Base-by-base conservation (phyloP, 2,329 filamentous ascomycete species). In the Lizonia empirigonia region DNA sequence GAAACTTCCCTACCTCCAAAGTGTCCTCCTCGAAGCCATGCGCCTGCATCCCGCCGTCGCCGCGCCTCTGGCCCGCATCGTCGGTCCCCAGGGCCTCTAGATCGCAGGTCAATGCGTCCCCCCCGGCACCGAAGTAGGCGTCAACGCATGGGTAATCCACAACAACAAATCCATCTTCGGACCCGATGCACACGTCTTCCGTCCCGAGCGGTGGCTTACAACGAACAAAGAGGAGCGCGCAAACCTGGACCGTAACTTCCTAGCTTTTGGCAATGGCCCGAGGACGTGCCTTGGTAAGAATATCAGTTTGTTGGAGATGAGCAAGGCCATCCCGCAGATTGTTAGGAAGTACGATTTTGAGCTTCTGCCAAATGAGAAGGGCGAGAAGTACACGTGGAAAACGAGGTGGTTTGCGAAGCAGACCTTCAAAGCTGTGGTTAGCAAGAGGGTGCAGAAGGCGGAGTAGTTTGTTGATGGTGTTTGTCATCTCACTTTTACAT, bases 101-200 rank as follows among this genome's bases (percentile, higher is more conserved):
- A 34, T 68, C 48, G 70, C 70, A 1, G 70, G 72, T 33, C 71
- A 65, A 7, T 74, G 70, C 48, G 76, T 80, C 44, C 73, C 78
- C 0, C 69, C 69, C 0, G 73, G 74, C 9, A 77, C 76, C 0
- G 65, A 73, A 7, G 71, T 80, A 4, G 77, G 77, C 7, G 66
- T 77, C 27, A 79, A 77, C 41, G 62, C 76, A 1, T 79, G 76
- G 76, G 76, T 76, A 0, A 47, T 77, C 0, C 76, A 80, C 39
- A 60, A 67, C 29, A 69, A 78, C 39, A 56, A 57, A 1, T 53
- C 64, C 1, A 63, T 80, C n/a, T 81, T 75, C 42, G 70, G 71
- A 0, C 34, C 48, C 0, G 70, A 77, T 48, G 69, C 74, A 0
- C 64, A 73, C 2, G 54, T 65, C 0, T 80, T 74, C 53, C 53